Conservation (phyloP, 345 rosid species). For the Linum tenue region DNA sequence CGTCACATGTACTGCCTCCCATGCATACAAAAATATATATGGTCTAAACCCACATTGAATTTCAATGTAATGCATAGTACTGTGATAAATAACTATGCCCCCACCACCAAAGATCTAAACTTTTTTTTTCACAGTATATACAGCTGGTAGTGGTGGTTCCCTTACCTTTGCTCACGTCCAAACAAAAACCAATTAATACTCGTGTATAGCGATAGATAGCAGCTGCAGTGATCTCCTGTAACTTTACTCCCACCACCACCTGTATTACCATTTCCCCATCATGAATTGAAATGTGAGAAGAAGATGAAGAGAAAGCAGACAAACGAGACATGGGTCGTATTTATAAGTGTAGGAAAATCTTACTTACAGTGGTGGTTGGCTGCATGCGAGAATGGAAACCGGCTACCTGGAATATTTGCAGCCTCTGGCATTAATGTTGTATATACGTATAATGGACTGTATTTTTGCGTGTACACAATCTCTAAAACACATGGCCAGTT, state of each 20-base stretch:
- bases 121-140: neutral
- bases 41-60: slow-evolving; percentile 11
- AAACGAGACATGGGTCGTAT: neutral
- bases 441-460: neutral
- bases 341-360: neutral
- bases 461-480: neutral
- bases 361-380: neutral
- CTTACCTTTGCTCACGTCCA: neutral
- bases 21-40: neutral
- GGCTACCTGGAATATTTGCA: neutral
- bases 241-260: neutral
- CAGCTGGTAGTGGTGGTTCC: neutral
- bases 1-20: slow-evolving; percentile 26
- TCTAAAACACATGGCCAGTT: neutral
- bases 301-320: neutral
- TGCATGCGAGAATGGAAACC: neutral
- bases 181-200: neutral
- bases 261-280: neutral
- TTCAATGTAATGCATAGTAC: slow-evolving; percentile 11
- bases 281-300: neutral
- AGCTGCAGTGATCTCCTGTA: neutral
- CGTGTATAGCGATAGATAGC: neutral
- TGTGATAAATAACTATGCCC: neutral
- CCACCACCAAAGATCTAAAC: too few species aligned
- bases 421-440: neutral